Conservation (phyloP, 768 basidiomycete species). For the Boletus reticuloceps region DNA sequence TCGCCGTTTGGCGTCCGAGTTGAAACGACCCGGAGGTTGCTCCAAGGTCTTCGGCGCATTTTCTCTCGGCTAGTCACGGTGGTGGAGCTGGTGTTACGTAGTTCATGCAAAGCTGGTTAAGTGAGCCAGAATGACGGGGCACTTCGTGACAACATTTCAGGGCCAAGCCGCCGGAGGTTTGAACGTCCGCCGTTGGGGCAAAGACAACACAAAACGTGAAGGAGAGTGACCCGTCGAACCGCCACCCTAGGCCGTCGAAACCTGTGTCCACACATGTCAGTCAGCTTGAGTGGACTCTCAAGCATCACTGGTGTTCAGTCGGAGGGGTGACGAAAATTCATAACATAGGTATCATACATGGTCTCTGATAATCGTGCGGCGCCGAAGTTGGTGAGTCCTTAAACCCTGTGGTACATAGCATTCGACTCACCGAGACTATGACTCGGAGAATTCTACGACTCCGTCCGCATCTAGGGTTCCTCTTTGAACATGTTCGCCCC, state of each 20-base stretch:
- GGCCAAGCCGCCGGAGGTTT: neutral
- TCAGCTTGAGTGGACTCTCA: neutral
- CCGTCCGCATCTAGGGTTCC: conserved; percentile 48
- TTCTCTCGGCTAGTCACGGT: neutral
- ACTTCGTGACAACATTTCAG: neutral
- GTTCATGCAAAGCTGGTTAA: neutral
- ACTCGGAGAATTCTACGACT: conserved; percentile 51
- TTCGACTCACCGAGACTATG: conserved; percentile 12
- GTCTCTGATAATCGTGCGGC: neutral
- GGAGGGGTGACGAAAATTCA: neutral
- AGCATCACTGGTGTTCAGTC: neutral
- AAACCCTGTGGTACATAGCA: no score
- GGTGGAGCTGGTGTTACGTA: conserved; percentile 21
- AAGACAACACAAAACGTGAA: neutral
- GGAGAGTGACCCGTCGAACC: neutral
- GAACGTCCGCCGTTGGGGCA: neutral
- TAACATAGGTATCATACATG: conserved; percentile 10
- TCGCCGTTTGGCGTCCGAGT: neutral
- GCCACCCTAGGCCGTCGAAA: neutral
- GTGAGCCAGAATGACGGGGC: neutral
- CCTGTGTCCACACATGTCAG: neutral
- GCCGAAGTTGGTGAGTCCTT: neutral
- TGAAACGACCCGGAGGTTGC: neutral
- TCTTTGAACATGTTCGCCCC: conserved; percentile 71
- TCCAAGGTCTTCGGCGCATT: neutral